Base-by-base conservation (phyloP, 768 basidiomycete genomes). In the Inosperma sp. region DNA sequence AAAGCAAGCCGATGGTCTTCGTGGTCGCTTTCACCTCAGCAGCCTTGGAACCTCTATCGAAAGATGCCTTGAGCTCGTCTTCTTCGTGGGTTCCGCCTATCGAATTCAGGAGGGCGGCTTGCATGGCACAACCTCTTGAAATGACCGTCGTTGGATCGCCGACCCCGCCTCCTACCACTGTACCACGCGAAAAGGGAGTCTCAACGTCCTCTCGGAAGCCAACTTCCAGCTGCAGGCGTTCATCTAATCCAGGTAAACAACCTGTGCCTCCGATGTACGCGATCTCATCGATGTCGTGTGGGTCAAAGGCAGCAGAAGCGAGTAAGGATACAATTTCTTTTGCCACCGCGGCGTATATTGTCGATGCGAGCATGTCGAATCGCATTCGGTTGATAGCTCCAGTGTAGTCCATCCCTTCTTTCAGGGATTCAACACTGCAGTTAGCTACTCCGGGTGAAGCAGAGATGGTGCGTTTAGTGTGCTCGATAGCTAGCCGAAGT, bases 361-460 rank as follows among this genome's bases (percentile, higher is more conserved):
- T 57, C 14, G 80, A 70, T 2, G 78, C 78, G 58, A 84, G 72
- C 65, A 85, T 75, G 56, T 85, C 83, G 65, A 82, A 82, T 14
- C 81, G 73, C 71, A 81, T 71, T 13, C 78, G 73, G 65, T 66
- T 56, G 52, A 63, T 58, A 54, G 49, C 55, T 56, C 83, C 86
- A 3, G 88, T 93, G 63, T 85, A 92, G 68, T 99, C 95, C 30
- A 89, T 64, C 1, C 94, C 95, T 51, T 95, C 93, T 67, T 94
- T 95, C 59, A 99, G 78, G 0, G 88, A 90, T 69, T 96, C 93
- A 56, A 99, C 88, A 13, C 88, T 87, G 69, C 92, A 91, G 1
- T 89, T 88, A 2, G 92, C 93, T 1, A 93, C 89, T 12, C 87
- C 86, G 3, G 86, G 79, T 4, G 85, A 86, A 0, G 95, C 94